phyloP scores from a whole-genome alignment of 148 eudicot genomes.

The Silene uniflora region DNA sequence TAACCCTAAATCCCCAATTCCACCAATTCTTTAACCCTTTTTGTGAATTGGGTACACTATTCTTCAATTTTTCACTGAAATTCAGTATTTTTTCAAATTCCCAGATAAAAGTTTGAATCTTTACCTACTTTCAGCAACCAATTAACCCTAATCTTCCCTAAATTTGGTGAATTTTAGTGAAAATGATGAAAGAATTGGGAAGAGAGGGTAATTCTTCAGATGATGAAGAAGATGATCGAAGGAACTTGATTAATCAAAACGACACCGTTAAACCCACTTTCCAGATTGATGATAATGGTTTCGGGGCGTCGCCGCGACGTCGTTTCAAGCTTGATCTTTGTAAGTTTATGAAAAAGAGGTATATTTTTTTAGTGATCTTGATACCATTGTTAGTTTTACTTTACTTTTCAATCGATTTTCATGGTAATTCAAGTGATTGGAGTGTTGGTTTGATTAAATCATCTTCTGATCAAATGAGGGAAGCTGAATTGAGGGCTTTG shows the following conservation, averaged over 20 bases:
- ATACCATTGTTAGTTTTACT: constrained; percentile 50
- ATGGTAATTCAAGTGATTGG: constrained; percentile 25
- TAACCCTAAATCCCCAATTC: not conserved
- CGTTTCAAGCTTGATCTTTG: constrained; percentile 19
- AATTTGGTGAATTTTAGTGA: not conserved
- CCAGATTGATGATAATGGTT: constrained; percentile 36
- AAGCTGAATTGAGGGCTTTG: constrained; percentile 56
- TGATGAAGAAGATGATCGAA: constrained; percentile 62
- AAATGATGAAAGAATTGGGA: constrained; percentile 23
- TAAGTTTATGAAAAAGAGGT: constrained; percentile 42
- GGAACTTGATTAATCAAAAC: constrained; percentile 39
- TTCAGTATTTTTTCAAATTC: not conserved
- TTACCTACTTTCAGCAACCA: not conserved
- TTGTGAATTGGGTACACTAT: too few species aligned
- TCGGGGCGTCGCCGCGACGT: constrained; percentile 19
- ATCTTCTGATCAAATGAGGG: constrained; percentile 54
- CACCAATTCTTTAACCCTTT: not conserved
- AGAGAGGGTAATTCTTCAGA: constrained; percentile 42
- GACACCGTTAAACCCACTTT: constrained; percentile 24
- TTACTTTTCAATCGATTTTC: constrained; percentile 48
- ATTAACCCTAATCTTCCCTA: too few species aligned
- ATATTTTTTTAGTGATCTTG: constrained; percentile 36
- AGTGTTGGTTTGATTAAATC: constrained; percentile 18
- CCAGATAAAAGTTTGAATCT: constrained; percentile 18
- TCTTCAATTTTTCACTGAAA: not conserved